A percentile compares a stretch with the other conserved stretches of the same genome.
Evolutionary conservation across 2,329 filamentous ascomycete genomes (phyloP).

Genomic region (Pseudopithomyces maydicus): DNA sequence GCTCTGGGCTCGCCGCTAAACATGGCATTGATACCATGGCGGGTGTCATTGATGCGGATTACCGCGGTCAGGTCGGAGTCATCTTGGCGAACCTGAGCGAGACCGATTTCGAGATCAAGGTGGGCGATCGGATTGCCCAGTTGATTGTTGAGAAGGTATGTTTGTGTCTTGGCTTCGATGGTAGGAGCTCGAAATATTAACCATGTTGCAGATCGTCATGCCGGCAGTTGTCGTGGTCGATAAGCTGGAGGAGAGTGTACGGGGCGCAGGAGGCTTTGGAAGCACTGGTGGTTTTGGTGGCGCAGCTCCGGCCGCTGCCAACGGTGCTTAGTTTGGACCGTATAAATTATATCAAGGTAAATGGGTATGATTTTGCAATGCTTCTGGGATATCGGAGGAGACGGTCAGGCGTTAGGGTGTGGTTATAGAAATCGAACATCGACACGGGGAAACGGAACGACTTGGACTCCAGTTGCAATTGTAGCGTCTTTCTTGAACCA

Average conservation of each 20-base stretch:
- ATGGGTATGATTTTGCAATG: neutral
- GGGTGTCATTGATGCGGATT: conserved; percentile 97
- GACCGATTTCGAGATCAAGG: conserved; percentile 76
- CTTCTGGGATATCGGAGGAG: no score
- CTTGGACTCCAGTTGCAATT: no score
- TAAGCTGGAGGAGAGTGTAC: conserved; percentile 85
- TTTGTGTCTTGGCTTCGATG: conserved; percentile 5
- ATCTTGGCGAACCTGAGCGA: conserved; percentile 93
- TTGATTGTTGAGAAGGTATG: conserved; percentile 81
- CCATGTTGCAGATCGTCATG: conserved; percentile 71
- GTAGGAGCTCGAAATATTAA: conserved; percentile 16
- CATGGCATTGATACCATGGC: conserved; percentile 96
- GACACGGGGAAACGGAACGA: no score
- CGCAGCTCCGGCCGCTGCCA: neutral
- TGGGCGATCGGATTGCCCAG: conserved; percentile 91
- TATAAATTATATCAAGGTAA: no score
- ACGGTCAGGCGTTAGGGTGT: no score
- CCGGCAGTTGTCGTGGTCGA: conserved; percentile 90
- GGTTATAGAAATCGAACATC: no score
- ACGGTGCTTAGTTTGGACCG: conserved; percentile 15
- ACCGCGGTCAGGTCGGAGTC: conserved; percentile 91
- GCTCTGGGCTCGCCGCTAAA: conserved; percentile 89
- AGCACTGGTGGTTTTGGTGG: conserved; percentile 46
- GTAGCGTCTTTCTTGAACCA: no score
- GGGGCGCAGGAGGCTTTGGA: conserved; percentile 73